These are phyloP conservation scores for Glonium stellatum DNA, from an alignment of 495 filamentous ascomycete species.

Conservation along the genomic window DNA sequence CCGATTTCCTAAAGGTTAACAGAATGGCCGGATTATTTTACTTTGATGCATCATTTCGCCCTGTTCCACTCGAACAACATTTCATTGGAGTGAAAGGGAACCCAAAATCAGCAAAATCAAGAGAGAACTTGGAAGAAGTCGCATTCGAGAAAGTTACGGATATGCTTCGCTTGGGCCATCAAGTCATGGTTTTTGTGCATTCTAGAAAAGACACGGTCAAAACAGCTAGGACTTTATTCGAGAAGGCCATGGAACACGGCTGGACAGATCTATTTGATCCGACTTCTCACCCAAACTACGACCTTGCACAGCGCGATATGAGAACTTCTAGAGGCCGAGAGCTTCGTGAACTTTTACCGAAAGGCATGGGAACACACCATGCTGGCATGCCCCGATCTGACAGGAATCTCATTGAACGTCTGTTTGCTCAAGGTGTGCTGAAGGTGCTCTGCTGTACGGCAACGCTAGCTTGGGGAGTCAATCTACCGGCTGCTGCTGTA, in stretches of 20 bases:
- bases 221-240: slow-evolving; percentile 76
- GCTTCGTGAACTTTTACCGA: slow-evolving; percentile 77
- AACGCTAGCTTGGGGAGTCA: slow-evolving; percentile 97
- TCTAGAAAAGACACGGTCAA: slow-evolving; percentile 88
- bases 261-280: slow-evolving; percentile 79
- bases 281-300: slow-evolving; percentile 59
- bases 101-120: slow-evolving; percentile 62
- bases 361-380: slow-evolving; percentile 91
- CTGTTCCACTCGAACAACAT: slow-evolving; percentile 94
- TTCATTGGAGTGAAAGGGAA: slow-evolving; percentile 97
- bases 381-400: slow-evolving; percentile 91
- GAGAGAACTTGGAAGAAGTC: slow-evolving; percentile 79
- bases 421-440: slow-evolving; percentile 82
- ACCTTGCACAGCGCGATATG: slow-evolving; percentile 69
- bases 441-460: slow-evolving; percentile 98
- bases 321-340: slow-evolving; percentile 76
- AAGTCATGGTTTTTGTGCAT: slow-evolving; percentile 99
- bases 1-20: slow-evolving; percentile 94
- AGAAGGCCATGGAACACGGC: slow-evolving; percentile 75
- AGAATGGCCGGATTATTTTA: slow-evolving; percentile 90
- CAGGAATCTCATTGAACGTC: slow-evolving; percentile 82
- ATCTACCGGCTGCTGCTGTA: slow-evolving; percentile 92
- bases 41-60: slow-evolving; percentile 91
- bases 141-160: slow-evolving; percentile 92
- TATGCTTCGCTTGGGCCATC: slow-evolving; percentile 81